These are phyloP conservation scores for Rhynchospora pubera DNA, from an alignment of 176 grass and related monocot genomes.

Conservation along the genomic window DNA sequence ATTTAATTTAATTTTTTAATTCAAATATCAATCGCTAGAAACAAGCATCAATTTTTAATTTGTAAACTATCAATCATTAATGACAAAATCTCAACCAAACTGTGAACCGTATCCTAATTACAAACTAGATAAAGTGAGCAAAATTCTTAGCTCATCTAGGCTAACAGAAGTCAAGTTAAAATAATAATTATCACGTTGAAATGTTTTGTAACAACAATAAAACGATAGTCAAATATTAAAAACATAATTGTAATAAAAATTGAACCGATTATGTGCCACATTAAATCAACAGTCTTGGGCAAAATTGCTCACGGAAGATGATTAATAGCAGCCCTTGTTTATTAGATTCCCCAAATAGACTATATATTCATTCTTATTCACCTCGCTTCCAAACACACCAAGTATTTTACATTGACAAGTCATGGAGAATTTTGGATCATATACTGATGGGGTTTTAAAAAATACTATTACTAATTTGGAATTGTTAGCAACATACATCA, in stretches of 20 bases:
- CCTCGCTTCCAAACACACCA: too few relatives aligned
- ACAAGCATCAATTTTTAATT: not conserved
- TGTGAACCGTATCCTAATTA: not conserved
- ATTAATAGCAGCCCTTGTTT: not conserved
- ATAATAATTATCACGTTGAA: too few relatives aligned
- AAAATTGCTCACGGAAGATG: not conserved
- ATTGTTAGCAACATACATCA: not conserved
- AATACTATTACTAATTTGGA: not conserved
- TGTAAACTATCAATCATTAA: not conserved
- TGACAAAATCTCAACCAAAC: not conserved
- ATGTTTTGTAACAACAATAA: too few relatives aligned
- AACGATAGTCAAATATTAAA: not conserved
- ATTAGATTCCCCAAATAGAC: not conserved
- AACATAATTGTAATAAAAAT: not conserved
- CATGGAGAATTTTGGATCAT: not conserved
- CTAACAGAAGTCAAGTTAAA: too few relatives aligned
- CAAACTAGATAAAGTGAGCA: too few relatives aligned
- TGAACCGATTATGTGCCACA: not conserved
- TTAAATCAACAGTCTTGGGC: not conserved
- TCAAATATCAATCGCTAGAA: not conserved
- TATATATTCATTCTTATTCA: too few relatives aligned
- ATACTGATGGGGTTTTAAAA: not conserved
- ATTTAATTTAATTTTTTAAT: not conserved
- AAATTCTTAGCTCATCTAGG: too few relatives aligned
- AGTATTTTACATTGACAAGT: not conserved